Evolutionary conservation across 2,329 filamentous ascomycete genomes (phyloP).

Genomic region (Chrysosporium queenslandicum): DNA sequence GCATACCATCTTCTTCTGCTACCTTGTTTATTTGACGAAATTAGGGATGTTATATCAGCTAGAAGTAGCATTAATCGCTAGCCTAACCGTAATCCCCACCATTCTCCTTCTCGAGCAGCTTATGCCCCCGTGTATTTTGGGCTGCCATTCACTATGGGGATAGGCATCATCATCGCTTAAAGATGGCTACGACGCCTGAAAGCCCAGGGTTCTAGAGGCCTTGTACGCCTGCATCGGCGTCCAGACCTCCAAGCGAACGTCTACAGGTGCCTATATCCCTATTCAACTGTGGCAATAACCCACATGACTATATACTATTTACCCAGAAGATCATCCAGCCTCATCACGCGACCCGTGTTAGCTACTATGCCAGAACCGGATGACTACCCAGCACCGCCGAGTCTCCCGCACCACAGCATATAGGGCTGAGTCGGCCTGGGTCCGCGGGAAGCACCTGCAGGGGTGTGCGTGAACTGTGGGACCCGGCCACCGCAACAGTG

Average conservation of each 20-base stretch:
- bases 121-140: background rate
- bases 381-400: background rate
- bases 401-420: background rate
- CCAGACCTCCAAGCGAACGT: background rate
- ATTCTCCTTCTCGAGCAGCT: too few species aligned
- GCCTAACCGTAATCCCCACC: too few species aligned
- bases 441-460: background rate
- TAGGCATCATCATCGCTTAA: background rate
- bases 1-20: background rate
- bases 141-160: background rate
- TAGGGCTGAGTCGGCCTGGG: background rate
- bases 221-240: too few species aligned
- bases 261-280: background rate
- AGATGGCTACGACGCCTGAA: background rate
- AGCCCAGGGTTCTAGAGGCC: background rate
- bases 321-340: background rate
- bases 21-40: too few species aligned
- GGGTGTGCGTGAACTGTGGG: slow-evolving; percentile 10
- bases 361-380: slow-evolving; percentile 1
- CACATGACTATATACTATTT: background rate
- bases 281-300: slow-evolving; percentile 9
- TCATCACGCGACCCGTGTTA: background rate
- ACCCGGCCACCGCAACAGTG: slow-evolving; percentile 1
- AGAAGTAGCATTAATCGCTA: background rate
- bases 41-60: too few species aligned